phyloP scores from a whole-genome alignment of 1,139 yeast genomes.

The Yamadazyma triangularis region DNA sequence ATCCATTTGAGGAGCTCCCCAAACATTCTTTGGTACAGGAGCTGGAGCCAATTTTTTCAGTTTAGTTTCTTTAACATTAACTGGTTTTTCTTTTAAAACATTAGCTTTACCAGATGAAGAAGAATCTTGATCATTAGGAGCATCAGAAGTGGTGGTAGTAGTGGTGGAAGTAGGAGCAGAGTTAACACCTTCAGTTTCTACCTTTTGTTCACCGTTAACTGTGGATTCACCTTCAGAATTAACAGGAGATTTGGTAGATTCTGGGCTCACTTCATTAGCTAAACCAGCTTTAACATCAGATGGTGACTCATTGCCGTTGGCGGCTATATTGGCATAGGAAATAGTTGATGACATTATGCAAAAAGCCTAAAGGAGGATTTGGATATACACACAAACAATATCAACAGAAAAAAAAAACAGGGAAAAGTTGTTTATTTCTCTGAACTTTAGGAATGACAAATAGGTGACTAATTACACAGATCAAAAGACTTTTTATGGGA shows the following conservation, averaged over 20 bases:
- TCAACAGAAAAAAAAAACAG: too few relatives aligned
- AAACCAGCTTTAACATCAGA: neutral
- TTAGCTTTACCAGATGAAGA: conserved; percentile 9
- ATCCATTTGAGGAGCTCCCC: conserved; percentile 39
- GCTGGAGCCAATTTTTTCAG: conserved; percentile 61
- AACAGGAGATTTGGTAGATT: conserved; percentile 1
- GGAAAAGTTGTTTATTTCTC: too few relatives aligned
- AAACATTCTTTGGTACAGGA: conserved; percentile 69
- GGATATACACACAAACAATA: neutral
- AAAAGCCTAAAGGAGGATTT: too few relatives aligned
- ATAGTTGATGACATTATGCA: conserved; percentile 10
- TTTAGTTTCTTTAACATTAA: conserved; percentile 6
- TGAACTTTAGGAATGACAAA: too few relatives aligned
- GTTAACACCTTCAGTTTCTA: neutral
- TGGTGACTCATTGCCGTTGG: conserved; percentile 17
- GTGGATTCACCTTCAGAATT: conserved; percentile 1
- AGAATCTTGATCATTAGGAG: conserved; percentile 1
- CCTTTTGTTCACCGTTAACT: conserved; percentile 5
- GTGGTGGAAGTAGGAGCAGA: too few relatives aligned
- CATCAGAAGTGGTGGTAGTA: conserved; percentile 2
- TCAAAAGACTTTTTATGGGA: too few relatives aligned
- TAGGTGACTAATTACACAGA: too few relatives aligned
- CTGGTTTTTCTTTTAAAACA: conserved; percentile 1
- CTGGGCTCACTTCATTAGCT: conserved; percentile 6
- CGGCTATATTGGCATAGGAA: conserved; percentile 42